A percentile compares a stretch with the other conserved stretches of the same genome.
Conservation (phyloP, 148 eudicot genomes). For the Silene conica region DNA sequence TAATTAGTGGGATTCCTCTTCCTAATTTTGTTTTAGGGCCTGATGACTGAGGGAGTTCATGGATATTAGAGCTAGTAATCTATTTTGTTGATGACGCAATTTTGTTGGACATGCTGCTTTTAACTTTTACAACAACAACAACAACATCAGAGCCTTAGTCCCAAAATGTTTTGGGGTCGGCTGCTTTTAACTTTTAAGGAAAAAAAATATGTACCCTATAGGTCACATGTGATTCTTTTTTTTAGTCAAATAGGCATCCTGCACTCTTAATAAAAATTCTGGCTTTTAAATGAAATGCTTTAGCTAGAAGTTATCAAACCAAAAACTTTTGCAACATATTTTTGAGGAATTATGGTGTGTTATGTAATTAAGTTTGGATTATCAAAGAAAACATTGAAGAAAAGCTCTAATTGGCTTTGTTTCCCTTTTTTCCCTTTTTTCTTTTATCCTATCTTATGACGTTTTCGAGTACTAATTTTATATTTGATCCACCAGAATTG, state of each 20-base stretch:
- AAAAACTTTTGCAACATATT: neutral
- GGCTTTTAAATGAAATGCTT: neutral
- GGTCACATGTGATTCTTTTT: neutral
- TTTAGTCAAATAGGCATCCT: neutral
- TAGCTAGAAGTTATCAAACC: neutral
- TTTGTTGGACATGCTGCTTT: conserved; percentile 8
- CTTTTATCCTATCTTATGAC: neutral
- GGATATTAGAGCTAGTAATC: neutral
- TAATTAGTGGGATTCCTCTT: neutral
- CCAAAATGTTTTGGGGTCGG: too few relatives aligned
- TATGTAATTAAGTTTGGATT: neutral
- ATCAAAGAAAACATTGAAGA: neutral
- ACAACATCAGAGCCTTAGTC: too few relatives aligned
- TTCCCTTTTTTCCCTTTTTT: neutral
- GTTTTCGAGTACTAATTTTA: neutral
- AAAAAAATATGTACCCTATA: neutral
- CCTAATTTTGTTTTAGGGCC: neutral
- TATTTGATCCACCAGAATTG: neutral
- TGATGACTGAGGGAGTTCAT: neutral
- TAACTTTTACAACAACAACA: too few relatives aligned
- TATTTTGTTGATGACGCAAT: neutral
- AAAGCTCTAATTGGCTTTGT: neutral
- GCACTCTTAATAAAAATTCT: neutral
- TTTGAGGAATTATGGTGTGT: neutral
- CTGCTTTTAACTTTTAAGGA: conserved; percentile 11